phyloP scores from a whole-genome alignment of 495 filamentous ascomycete genomes.

The Podospora pseudocomata region DNA sequence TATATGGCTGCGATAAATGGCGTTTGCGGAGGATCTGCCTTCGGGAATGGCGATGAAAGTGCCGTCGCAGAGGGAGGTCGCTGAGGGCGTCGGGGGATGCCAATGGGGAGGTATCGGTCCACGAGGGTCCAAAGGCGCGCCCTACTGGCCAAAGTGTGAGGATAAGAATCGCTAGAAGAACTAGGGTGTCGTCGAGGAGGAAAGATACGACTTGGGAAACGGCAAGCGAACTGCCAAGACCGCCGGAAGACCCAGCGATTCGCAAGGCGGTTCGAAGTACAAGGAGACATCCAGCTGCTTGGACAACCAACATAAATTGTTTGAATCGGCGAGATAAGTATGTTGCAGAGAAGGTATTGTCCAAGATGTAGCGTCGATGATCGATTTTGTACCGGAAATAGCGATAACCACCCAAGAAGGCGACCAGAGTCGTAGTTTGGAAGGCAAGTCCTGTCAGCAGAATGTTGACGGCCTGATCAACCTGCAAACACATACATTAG shows the following conservation, averaged over 20 bases:
- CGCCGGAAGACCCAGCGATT: slow-evolving; percentile 31
- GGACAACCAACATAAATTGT: slow-evolving; percentile 27
- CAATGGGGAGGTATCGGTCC: slow-evolving; percentile 31
- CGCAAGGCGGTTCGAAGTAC: slow-evolving; percentile 35
- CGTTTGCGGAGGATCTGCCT: background rate
- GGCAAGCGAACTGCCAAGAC: slow-evolving; percentile 25
- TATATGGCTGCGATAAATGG: slow-evolving; percentile 7
- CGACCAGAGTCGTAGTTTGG: slow-evolving; percentile 33
- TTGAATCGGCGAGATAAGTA: slow-evolving; percentile 37
- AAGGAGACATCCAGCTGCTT: slow-evolving; percentile 31
- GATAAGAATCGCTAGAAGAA: slow-evolving; percentile 33
- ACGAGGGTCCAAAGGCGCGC: slow-evolving; percentile 28
- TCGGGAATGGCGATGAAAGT: background rate
- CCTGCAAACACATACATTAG: slow-evolving; percentile 28
- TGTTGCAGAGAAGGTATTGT: slow-evolving; percentile 30
- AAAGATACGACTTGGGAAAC: slow-evolving; percentile 30
- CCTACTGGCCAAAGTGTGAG: slow-evolving; percentile 26
- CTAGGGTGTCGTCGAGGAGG: slow-evolving; percentile 38
- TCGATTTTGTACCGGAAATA: slow-evolving; percentile 32
- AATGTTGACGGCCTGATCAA: slow-evolving; percentile 30
- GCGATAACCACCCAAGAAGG: slow-evolving; percentile 32
- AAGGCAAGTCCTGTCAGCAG: slow-evolving; percentile 38
- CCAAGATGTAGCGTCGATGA: slow-evolving; percentile 31
- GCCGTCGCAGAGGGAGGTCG: slow-evolving; percentile 8
- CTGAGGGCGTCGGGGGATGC: background rate